Evolutionary conservation across 1,284 basidiomycete species (phyloP), one percentile per base, ranked within the genome.

Genomic region (Trichosporon coremiiforme): DNA sequence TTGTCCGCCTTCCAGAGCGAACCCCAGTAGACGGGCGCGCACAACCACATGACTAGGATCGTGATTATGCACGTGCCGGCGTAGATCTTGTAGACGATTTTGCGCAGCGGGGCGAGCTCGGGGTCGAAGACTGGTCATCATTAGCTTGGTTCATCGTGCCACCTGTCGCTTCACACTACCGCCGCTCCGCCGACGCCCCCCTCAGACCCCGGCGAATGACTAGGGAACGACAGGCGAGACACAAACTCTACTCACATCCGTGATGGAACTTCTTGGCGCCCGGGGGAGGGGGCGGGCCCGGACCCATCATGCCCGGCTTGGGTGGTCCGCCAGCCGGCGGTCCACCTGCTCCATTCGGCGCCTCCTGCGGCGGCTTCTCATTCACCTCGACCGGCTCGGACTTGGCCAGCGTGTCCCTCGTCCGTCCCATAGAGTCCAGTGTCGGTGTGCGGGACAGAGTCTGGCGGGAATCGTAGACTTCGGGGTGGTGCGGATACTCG

Each of bases 11-110:
- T 77, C 80, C 80, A 83, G 15, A 82, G 73, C 81, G 85, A 85
- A 20, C 85, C 86, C 85, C 85, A 86, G 75, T 86, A 86, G 4
- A 82, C 45, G 5, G 81, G 79, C 1, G 79, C 73, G 69, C 77
- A 79, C 8, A 73, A 13, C 82, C 82, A 83, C 76, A 82, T 80
- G 73, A 82, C 68, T 6, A 82, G 22, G 33, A 75, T 78, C 29
- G 73, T 77, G 41, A 82, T 66, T 10, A 79, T 70, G 36, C 73
- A 36, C 4, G 76, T 74, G 13, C 66, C 65, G 1, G 68, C 71
- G 7, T 82, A 68, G 60, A 82, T 79, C 71, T 83, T 81, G 68
- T 78, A 67, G 4, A 75, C 76, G 60, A 81, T 74, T 17, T 70
- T 71, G 25, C 81, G 71, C 64, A 80, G 76, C 47, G 72, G 64